Base-by-base conservation (phyloP, 352 stramenopile genomes). In the Globisporangium sylvaticum region DNA sequence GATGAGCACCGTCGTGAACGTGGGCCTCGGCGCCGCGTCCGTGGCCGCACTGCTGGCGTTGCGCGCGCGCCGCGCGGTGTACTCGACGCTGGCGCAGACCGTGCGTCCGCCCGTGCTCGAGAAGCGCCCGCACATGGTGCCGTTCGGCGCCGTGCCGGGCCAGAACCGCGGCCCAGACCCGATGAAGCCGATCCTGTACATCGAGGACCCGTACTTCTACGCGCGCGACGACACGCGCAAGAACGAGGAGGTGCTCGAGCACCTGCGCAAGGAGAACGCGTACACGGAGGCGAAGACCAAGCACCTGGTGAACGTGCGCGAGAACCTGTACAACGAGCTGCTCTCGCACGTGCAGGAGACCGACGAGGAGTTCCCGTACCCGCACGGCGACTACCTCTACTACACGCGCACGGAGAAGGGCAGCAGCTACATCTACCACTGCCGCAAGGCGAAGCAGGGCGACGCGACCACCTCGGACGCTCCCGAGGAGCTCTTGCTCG, bases 171-270 rank as follows among this genome's bases (percentile, higher is more conserved):
- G 89, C 0, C 68, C 83, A 60, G 84, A 84, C 64, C 88, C 97
- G 34, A 95, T 99, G 75, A 89, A 96, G 66, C 95, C 95, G 27
- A 78, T 94, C 24, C 67, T 93, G 68, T 84, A 92, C 59, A 75
- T 98, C 56, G 85, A 95, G 24, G 94, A 98, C 82, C 93, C 92
- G 57, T 98, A 98, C 76, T 97, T 95, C 62, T 98, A 97, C 92
- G 84, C 98, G 57, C 90, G 95, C 34, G 96, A 99, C 72, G 95
- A 99, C 68, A 79, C 84, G 32, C 87, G 96, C 72, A 94, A 94
- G 61, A 95, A 97, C 67, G 69, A 89, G 59, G 90, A 98, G 64
- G 84, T 99, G 53, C 70, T 99, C 24, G 78, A 92, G 59, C 91
- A 98, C 76, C 70, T 99, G 58, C 75, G 84, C 29, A 78, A 91